Conservation (phyloP, 2,329 filamentous ascomycete species). For the Annulohypoxylon truncatum region DNA sequence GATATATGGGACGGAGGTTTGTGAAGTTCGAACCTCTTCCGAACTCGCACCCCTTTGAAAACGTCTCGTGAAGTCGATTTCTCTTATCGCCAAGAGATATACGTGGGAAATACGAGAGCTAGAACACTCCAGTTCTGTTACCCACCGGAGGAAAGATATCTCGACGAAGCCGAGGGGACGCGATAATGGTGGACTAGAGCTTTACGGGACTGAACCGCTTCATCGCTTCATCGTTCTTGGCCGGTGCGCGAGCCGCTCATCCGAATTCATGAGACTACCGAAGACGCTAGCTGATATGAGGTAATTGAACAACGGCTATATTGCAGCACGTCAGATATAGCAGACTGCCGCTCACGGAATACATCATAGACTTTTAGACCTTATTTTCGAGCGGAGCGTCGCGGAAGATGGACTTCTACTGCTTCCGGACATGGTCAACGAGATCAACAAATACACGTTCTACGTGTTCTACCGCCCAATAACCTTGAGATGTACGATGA, state of each 20-base stretch:
- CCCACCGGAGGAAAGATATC: constrained; percentile 27
- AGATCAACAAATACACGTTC: constrained; percentile 18
- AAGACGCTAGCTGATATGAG: constrained; percentile 23
- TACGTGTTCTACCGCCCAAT: constrained; percentile 16
- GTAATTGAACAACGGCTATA: constrained; percentile 29
- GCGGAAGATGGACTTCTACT: constrained; percentile 19
- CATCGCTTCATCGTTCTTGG: constrained; percentile 13
- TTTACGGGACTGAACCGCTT: constrained; percentile 12
- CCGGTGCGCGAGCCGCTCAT: constrained; percentile 38
- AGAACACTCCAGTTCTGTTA: constrained; percentile 19
- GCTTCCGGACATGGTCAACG: constrained; percentile 22
- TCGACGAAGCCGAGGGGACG: constrained; percentile 23
- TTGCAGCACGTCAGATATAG: constrained; percentile 4
- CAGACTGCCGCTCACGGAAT: not conserved
- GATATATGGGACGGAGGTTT: constrained; percentile 4
- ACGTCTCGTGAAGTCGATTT: constrained; percentile 10
- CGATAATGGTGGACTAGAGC: constrained; percentile 14
- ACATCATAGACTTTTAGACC: constrained; percentile 18
- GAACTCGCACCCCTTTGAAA: constrained; percentile 19
- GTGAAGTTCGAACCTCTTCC: not conserved
- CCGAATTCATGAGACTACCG: constrained; percentile 28
- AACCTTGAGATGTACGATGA: constrained; percentile 36
- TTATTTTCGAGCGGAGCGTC: constrained; percentile 15
- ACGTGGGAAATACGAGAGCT: constrained; percentile 18
- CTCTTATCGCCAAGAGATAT: constrained; percentile 29